Conservation (phyloP, 2,329 filamentous ascomycete genomes). For the Geosmithia putterillii region DNA sequence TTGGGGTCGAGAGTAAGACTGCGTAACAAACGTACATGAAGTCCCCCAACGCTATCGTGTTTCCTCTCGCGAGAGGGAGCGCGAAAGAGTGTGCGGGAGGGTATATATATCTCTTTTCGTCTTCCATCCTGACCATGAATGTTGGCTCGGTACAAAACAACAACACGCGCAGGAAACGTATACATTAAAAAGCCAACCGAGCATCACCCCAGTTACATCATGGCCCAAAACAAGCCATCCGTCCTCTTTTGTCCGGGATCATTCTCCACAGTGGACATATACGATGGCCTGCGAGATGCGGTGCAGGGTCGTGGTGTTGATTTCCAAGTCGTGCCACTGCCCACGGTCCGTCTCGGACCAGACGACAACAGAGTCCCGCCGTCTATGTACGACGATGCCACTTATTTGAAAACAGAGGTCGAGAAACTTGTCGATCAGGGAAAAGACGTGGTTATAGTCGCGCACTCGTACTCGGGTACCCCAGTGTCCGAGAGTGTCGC, state of each 20-base stretch:
- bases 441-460: conserved; percentile 2
- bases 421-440: conserved; percentile 18
- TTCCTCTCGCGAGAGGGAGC: too few relatives aligned
- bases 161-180: too few relatives aligned
- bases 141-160: too few relatives aligned
- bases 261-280: neutral
- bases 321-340: neutral
- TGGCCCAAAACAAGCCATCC: neutral
- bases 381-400: conserved; percentile 20
- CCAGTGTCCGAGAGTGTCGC: conserved; percentile 13
- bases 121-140: too few relatives aligned
- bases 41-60: too few relatives aligned
- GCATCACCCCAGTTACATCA: too few relatives aligned
- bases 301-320: neutral
- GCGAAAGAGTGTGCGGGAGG: too few relatives aligned
- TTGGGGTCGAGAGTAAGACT: too few relatives aligned
- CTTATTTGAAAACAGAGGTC: conserved; percentile 16
- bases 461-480: conserved; percentile 2
- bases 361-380: conserved; percentile 3
- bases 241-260: conserved; percentile 1
- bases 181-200: too few relatives aligned
- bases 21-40: too few relatives aligned
- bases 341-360: neutral
- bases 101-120: too few relatives aligned
- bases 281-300: neutral